Evolutionary conservation across 768 basidiomycete species (phyloP), one percentile per base, ranked within the genome.

Genomic region (Trametes elegans): DNA sequence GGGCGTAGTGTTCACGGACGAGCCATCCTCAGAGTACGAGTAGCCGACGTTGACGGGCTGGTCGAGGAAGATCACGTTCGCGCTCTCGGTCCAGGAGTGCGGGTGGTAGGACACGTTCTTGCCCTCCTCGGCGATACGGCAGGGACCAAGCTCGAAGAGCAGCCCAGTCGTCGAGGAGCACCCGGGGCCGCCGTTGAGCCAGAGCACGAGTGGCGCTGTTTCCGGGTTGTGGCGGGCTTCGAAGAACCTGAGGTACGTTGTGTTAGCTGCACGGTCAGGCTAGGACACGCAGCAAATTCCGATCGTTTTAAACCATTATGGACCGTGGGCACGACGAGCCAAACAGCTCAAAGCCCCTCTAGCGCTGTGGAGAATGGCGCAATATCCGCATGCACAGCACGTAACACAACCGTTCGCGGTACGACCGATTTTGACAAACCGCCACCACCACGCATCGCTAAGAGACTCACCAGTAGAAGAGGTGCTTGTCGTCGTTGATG

Each of bases 131-230:
- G 79, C 72, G 57, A 98, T 77, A 27, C 71, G 73, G 71, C 96
- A 98, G 0, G 96, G 94, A 0, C 96, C 96, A 19, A 96, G 84
- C 66, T 98, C 94, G 62, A 96, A 92, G 14, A 98, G 76, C 21
- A 97, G 80, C 9, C 95, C 95, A 1, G 90, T 88, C 8, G 65
- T 62, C 3, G 70, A 71, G 19, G 69, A 70, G 58, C 72, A 73
- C 1, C 74, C 73, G 2, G 74, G 74, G 18, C 87, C 87, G 29
- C 90, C 90, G 60, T 91, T 92, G n/a, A 92, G 75, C 95, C 95
- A 97, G 42, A 97, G 76, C 8, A 95, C 78, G 2, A 98, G 78
- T 4, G 94, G 95, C 6, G 89, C 93, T 48, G 82, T 76, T 46
- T 79, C 71, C 0, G 96, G 94, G 16, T 81, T 77, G 49, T 72